Evolutionary conservation across 331 rosid genomes (phyloP), one percentile per base, ranked within the genome.

Genomic region (Pyrus hybrid): DNA sequence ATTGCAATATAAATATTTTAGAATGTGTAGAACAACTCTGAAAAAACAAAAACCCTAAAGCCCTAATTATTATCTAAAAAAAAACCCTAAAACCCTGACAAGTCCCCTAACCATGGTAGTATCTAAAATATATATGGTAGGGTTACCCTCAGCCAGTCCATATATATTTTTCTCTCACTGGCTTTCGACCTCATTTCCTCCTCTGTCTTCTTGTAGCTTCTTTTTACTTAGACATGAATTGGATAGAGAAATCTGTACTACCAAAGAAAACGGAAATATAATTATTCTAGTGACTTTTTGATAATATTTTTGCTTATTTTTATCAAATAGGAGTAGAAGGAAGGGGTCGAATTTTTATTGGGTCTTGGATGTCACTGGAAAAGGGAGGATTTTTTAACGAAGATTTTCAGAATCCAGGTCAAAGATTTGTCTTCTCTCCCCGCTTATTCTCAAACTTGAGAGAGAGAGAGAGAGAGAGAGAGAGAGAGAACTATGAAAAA

Each of bases 321-420:
- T 60, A 37, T 17, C 28, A 9, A 25, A 8, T 13, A 47, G 30
- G 23, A 33, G 12, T 22, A 58, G 29, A 25, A 32, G 33, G 45
- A 32, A 66, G 76, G 41, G 58, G 62, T 41, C 45, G 45, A 41
- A 41, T n/a, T 37, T 37, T 73, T 68, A 79, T 81, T 85, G 72
- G 79, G 71, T 26, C 53, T 23, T 51, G 71, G 75, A 61, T 79
- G 12, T 69, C 67, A 72, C 76, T 35, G 11, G 16, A 23, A 64
- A 37, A n/a, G n/a, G n/a, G 25, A 60, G 73, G 54, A 69, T 68
- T 6, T 28, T 77, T 79, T 80, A 67, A 73, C 17, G 20, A n/a
- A n/a, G 84, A 76, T 79, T 80, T 77, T 76, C 88, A 67, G 62
- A 77, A 72, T 77, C 65, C 63, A 77, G 84, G 91, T 85, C 91